Base-by-base conservation (phyloP, 2,329 filamentous ascomycete genomes). In the Ceratocystis ficicola region DNA sequence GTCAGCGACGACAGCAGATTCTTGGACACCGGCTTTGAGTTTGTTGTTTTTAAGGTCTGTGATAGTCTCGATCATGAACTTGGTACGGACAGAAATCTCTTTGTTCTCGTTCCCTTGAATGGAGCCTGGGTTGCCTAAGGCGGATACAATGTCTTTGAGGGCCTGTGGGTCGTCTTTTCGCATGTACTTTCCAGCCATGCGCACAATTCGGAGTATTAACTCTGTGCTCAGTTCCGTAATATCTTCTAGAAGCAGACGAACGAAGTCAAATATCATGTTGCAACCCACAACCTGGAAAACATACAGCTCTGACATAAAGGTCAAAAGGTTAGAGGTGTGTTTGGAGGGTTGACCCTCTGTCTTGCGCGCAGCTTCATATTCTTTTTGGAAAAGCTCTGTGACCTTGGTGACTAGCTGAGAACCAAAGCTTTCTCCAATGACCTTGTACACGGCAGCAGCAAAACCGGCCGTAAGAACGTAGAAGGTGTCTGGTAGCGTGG, bases 1-100 rank as follows among this genome's bases (percentile, higher is more conserved):
- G 71, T 96, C 91, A 1, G 86, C 86, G 0, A 86, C 83, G 5
- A 95, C 79, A 2, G 82, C 83, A 0, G 89, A 89, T 50, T 88
- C 88, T 57, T 83, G 81, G 3, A 82, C 82, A 17, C 85, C 86
- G 15, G 86, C 85, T 75, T 93, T 96, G 72, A 92, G 81, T 68
- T 90, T 90, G 76, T 94, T 96, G 78, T 95, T 96, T 74, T 96
- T 96, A 36, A 99, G 80, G 71, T 96, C 90, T 67, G 89, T 90
- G 74, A 99, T 96, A 0, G 88, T 94, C 72, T 97, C 93, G 63
- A 99, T 89, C 92, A 97, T 97, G 76, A 96, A 96, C 70, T 89
- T 95, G 1, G 93, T 96, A 66, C 94, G 86, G 8, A 92, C 89
- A 1, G 91, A 93, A 28, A 96, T 78, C 20, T 86, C 88, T 12